Percentiles rank a stretch among this genome's conserved stretches.
Evolutionary conservation across 441 rosid species (phyloP).

Genomic region (Erodium texanum): DNA sequence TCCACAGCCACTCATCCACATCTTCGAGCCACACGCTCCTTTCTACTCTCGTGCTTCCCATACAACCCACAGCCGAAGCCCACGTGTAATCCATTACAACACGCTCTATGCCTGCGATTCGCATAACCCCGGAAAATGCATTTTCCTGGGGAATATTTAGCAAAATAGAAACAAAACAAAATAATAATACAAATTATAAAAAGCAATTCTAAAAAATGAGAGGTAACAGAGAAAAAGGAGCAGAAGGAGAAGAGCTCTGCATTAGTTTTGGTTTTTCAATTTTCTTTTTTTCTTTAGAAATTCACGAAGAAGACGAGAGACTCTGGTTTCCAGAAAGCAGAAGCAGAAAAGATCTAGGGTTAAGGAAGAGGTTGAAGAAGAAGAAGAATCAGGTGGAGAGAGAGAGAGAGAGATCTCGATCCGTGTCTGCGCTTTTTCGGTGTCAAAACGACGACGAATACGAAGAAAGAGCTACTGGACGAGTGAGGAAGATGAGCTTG

Average conservation of each 20-base stretch:
- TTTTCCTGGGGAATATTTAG: not conserved
- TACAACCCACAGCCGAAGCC: not conserved
- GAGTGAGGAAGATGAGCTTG: constrained; percentile 32
- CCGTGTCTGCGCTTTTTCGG: not conserved
- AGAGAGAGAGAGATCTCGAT: not conserved
- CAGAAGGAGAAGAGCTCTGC: not conserved
- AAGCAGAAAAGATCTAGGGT: constrained; percentile 4
- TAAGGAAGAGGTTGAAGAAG: not conserved
- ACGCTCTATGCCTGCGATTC: not conserved
- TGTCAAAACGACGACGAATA: not conserved
- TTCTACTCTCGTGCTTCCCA: not conserved
- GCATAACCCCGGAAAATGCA: not conserved
- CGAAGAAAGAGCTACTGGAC: not conserved
- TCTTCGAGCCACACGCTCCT: not conserved
- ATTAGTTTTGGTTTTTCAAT: not conserved
- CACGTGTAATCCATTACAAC: not conserved
- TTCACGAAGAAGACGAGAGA: constrained; percentile 4
- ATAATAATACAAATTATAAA: no score
- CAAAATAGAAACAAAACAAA: not conserved
- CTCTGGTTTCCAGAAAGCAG: not conserved
- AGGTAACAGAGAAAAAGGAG: no score
- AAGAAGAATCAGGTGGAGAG: not conserved
- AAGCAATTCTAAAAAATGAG: no score
- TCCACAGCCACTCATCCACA: not conserved
- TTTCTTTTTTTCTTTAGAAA: not conserved